Percentiles rank a stretch among this genome's conserved stretches.
Conservation (phyloP, 2,329 filamentous ascomycete species). For the Neurospora sp. region DNA sequence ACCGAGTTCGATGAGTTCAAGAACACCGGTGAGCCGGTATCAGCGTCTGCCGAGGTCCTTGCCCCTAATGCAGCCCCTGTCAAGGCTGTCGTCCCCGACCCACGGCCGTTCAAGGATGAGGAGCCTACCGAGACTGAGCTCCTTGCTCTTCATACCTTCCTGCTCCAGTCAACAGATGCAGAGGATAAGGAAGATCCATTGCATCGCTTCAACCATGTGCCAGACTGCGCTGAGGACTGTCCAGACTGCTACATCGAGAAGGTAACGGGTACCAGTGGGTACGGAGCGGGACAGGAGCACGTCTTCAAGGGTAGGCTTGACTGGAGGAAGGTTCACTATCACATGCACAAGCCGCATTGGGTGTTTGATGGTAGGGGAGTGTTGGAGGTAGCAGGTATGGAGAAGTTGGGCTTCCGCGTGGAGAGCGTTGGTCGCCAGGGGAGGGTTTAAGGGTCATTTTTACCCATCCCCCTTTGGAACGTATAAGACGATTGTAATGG, state of each 20-base stretch:
- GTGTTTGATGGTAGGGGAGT: conserved; percentile 48
- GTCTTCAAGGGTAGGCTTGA: conserved; percentile 38
- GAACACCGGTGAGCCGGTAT: conserved; percentile 4
- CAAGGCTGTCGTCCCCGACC: conserved; percentile 31
- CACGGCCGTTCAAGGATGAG: conserved; percentile 32
- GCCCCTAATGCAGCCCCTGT: conserved; percentile 7
- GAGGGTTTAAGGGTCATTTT: not conserved
- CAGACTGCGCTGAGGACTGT: conserved; percentile 34
- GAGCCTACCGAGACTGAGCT: conserved; percentile 35
- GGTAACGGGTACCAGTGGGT: conserved; percentile 29
- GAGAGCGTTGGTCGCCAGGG: conserved; percentile 41
- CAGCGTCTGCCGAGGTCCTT: not conserved
- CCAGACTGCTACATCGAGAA: conserved; percentile 39
- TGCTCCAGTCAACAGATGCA: conserved; percentile 24
- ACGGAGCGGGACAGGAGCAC: conserved; percentile 35
- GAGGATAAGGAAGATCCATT: conserved; percentile 32
- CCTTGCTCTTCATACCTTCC: conserved; percentile 36
- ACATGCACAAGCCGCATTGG: conserved; percentile 45
- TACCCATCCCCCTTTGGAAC: not conserved
- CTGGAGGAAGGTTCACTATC: conserved; percentile 39
- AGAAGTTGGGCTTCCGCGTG: conserved; percentile 40
- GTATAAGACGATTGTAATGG: not conserved
- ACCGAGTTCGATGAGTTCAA: conserved; percentile 48
- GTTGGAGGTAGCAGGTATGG: conserved; percentile 38
- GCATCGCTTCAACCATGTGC: conserved; percentile 33